Evolutionary conservation across 2,329 filamentous ascomycete genomes (phyloP).

Genomic region (Dactylonectria estremocensis): DNA sequence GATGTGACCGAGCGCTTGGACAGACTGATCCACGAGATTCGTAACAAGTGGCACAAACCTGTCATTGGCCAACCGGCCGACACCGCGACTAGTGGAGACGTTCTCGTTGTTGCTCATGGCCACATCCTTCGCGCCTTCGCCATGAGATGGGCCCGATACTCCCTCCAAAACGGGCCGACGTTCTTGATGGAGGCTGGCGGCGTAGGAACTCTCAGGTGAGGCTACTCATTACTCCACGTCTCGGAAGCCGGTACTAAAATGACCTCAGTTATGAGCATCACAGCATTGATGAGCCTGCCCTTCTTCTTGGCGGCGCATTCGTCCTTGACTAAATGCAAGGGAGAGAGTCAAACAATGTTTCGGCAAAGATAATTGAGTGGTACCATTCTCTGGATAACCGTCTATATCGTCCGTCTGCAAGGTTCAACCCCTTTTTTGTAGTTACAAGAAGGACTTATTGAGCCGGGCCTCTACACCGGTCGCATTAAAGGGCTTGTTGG

Average conservation of each 20-base stretch:
- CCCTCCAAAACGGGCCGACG: slow-evolving; percentile 80
- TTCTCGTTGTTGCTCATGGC: slow-evolving; percentile 85
- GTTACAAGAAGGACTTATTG: not conserved
- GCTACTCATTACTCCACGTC: not conserved
- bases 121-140: slow-evolving; percentile 92
- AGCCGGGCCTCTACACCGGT: not conserved
- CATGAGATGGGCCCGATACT: slow-evolving; percentile 85
- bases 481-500: not conserved
- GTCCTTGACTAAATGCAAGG: slow-evolving; percentile 48
- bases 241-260: slow-evolving; percentile 26
- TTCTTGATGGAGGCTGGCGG: slow-evolving; percentile 93
- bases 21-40: slow-evolving; percentile 81
- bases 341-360: not conserved
- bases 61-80: slow-evolving; percentile 70
- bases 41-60: slow-evolving; percentile 74
- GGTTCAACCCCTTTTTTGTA: no score
- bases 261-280: slow-evolving; percentile 81
- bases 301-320: slow-evolving; percentile 83
- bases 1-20: slow-evolving; percentile 83
- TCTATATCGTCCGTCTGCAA: not conserved
- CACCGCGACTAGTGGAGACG: slow-evolving; percentile 55
- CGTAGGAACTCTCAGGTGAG: slow-evolving; percentile 82
- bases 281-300: slow-evolving; percentile 83
- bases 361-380: not conserved
- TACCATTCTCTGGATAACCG: not conserved